A percentile compares a stretch with the other conserved stretches of the same genome.
Evolutionary conservation across 371 early-diverging fungal genomes (phyloP).

Genomic region (Syncephalastrum sp.): DNA sequence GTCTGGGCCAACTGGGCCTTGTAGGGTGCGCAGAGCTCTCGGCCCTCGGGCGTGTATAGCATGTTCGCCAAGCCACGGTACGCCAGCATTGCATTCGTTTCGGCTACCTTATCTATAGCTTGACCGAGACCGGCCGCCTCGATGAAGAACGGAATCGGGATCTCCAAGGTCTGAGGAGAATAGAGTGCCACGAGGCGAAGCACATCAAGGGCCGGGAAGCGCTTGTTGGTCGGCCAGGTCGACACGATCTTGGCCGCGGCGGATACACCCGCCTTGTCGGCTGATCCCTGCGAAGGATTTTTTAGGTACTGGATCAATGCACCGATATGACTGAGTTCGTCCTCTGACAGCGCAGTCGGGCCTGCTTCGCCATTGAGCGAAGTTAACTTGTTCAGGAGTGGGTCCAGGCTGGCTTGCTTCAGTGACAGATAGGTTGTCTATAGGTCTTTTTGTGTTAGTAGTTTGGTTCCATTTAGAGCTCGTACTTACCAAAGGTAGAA

Average conservation of each 20-base stretch:
- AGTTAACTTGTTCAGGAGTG: slow-evolving; percentile 70
- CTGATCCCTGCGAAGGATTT: slow-evolving; percentile 23
- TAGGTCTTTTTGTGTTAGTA: background rate
- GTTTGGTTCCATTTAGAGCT: background rate
- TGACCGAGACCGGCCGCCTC: slow-evolving; percentile 23
- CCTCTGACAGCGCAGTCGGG: slow-evolving; percentile 22
- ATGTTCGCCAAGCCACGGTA: slow-evolving; percentile 64
- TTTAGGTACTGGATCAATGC: slow-evolving; percentile 36
- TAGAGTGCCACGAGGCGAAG: slow-evolving; percentile 69
- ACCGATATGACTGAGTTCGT: slow-evolving; percentile 38
- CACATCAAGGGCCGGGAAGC: slow-evolving; percentile 89
- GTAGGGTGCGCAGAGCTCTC: slow-evolving; percentile 38
- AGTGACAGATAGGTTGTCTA: slow-evolving; percentile 61
- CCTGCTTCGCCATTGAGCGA: slow-evolving; percentile 58
- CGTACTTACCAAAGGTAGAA: slow-evolving; percentile 24
- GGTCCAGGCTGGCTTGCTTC: slow-evolving; percentile 70
- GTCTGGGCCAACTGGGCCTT: slow-evolving; percentile 16
- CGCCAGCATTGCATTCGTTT: slow-evolving; percentile 72
- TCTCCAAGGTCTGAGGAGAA: slow-evolving; percentile 29
- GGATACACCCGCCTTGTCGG: slow-evolving; percentile 25
- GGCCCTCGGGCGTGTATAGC: slow-evolving; percentile 49
- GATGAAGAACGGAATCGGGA: slow-evolving; percentile 30
- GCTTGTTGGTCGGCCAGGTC: slow-evolving; percentile 60
- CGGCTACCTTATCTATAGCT: slow-evolving; percentile 32
- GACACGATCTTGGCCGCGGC: slow-evolving; percentile 42